Evolutionary conservation across 129 eudicot genomes (phyloP), one percentile per base, ranked within the genome.

Genomic region (Arctium minus): DNA sequence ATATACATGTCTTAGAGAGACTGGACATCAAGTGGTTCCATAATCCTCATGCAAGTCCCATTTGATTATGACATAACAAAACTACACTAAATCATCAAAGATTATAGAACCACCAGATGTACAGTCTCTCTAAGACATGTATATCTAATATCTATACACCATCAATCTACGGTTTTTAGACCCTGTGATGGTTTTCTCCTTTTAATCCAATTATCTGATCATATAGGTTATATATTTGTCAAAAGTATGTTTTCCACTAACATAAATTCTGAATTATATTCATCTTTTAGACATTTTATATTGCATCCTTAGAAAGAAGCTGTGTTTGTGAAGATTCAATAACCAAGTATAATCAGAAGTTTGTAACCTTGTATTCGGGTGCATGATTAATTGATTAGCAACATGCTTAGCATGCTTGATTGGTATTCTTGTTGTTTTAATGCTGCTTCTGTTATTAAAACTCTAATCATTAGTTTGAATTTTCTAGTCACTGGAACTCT

Each of bases 401-500:
- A 70, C 48, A 78, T 72, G 30, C 73, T n/a, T 36, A 5, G 46
- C 48, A 78, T 72, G 30, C 73, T n/a, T 36, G 29, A 3, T 68
- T 69, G 40, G 22, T 71, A 31, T 30, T 36, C 12, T 3, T 79
- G n/a, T 15, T 79, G 30, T 13, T 72, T 73, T 38, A 68, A 30
- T 68, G 40, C 1, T 39, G 31, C 30, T 67, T 38, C 29, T 77
- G 70, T 65, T 46, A 10, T 77, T 30, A 32, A 75, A 48, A 13
- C 12, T 38, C 60, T 86, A 85, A 83, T 84, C 22, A 2, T 79
- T 53, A 32, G 32, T 85, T 88, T 79, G 27, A 69, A 13, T 81
- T 89, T 74, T 81, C 69, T 84, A 96, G 98, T 96, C 99, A 3
- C 82, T 96, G 88, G 89, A 92, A 86, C 92, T 93, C 82, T 82